Conservation (phyloP, 371 early-diverging fungal species). For the Rhizopus arrhizus region DNA sequence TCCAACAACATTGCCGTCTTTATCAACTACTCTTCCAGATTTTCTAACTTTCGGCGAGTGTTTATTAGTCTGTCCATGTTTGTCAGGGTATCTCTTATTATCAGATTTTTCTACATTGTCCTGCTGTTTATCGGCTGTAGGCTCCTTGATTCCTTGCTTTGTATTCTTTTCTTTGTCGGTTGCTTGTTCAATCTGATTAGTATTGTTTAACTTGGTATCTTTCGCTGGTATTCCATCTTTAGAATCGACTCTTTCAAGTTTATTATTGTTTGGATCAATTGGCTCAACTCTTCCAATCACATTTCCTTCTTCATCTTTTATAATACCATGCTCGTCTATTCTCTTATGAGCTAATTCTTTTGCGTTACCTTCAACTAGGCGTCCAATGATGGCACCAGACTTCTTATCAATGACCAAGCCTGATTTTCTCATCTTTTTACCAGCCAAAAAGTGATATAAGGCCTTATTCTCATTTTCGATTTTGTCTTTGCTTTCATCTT, state of each 20-base stretch:
- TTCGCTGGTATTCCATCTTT: too few species aligned
- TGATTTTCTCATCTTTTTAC: constrained; percentile 19
- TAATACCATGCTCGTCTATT: constrained; percentile 24
- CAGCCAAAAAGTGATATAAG: not conserved
- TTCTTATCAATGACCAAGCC: constrained; percentile 26
- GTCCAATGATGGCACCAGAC: constrained; percentile 20
- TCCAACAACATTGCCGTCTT: too few species aligned
- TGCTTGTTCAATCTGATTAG: not conserved
- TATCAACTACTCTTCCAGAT: too few species aligned
- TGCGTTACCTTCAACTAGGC: constrained; percentile 21
- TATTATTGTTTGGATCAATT: constrained; percentile 7
- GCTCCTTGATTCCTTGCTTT: too few species aligned
- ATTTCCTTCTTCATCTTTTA: constrained; percentile 23
- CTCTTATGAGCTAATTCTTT: constrained; percentile 15
- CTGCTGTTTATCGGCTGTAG: too few species aligned
- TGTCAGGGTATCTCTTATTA: too few species aligned
- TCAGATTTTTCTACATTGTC: too few species aligned
- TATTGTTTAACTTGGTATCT: too few species aligned
- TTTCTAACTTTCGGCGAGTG: too few species aligned
- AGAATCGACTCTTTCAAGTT: too few species aligned
- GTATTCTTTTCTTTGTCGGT: not conserved
- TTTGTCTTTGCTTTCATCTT: too few species aligned
- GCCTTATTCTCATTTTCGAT: constrained; percentile 7
- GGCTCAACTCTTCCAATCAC: constrained; percentile 23
- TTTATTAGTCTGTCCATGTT: too few species aligned